Evolutionary conservation across 2,329 filamentous ascomycete species (phyloP).

Genomic region (Hymenoscyphus albidus): DNA sequence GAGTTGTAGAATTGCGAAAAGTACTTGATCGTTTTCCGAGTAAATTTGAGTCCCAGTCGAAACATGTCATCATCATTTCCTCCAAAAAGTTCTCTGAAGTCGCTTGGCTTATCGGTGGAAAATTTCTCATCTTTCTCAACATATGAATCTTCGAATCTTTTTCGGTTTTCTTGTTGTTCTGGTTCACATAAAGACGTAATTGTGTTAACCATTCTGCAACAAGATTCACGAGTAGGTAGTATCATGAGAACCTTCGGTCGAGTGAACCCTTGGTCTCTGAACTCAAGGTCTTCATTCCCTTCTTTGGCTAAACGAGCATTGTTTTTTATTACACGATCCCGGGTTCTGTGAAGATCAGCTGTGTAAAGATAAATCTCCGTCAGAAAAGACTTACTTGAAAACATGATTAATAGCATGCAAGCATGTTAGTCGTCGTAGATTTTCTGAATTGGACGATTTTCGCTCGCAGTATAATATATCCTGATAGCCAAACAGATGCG

Average conservation of each 20-base stretch:
- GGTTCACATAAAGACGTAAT: constrained; percentile 74
- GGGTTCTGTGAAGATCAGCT: constrained; percentile 52
- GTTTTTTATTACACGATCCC: constrained; percentile 89
- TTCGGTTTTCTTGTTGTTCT: constrained; percentile 92
- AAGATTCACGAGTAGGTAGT: constrained; percentile 83
- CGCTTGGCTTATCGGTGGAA: constrained; percentile 71
- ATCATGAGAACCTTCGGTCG: constrained; percentile 90
- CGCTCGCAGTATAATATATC: constrained; percentile 76
- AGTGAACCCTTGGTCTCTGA: constrained; percentile 92
- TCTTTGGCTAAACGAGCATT: constrained; percentile 73
- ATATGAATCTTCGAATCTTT: constrained; percentile 85
- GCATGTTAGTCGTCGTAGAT: constrained; percentile 67
- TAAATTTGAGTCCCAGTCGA: constrained; percentile 92
- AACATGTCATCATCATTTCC: constrained; percentile 99
- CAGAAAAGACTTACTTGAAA: constrained; percentile 59
- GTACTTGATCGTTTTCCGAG: constrained; percentile 89
- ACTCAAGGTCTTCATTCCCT: constrained; percentile 62
- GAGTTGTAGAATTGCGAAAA: constrained; percentile 96
- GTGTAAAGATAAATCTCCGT: not conserved
- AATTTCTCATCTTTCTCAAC: constrained; percentile 65
- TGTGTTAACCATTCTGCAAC: constrained; percentile 70
- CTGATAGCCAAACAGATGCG: constrained; percentile 74
- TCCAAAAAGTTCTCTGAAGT: constrained; percentile 84
- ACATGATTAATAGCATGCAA: constrained; percentile 89
- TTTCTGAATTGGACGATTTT: constrained; percentile 62